Base-by-base conservation (phyloP, 1,284 basidiomycete genomes). In the Ceratobasidium papillatum region DNA sequence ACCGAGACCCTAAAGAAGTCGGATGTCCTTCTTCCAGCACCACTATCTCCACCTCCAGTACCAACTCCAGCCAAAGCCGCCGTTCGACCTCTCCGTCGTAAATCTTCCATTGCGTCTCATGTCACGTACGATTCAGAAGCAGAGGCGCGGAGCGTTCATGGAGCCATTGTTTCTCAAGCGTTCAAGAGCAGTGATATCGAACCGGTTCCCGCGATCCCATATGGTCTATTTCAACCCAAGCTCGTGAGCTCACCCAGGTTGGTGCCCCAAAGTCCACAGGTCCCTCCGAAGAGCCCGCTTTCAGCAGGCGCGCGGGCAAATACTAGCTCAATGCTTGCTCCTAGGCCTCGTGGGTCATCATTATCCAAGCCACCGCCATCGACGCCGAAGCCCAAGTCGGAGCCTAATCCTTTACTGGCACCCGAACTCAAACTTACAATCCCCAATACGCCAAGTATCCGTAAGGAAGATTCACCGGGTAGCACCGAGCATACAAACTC, bases 161-260 rank as follows among this genome's bases (percentile, higher is more conserved):
- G 75, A 14, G 76, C 76, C 12, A 58, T 77, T 22, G 74, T 75
- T 1, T 75, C 71, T 8, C 75, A 75, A 36, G 76, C 76, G 17
- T 77, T 75, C 59, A 76, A 68, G 66, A 74, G 74, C 43, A 34
- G 45, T 2, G 68, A 71, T 5, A 36, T 71, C n/a, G 68, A 71
- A 41, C 68, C 62, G 14, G 38, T 64, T 22, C 63, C 54, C 25
- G 73, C 73, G 5, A 71, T 71, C n/a, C 68, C 68, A 2, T 49
- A 71, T 47, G 68, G 68, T 1, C 22, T 71, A 11, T 59, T 58
- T 54, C 68, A 71, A 22, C 68, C 68, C 12, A 71, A 58, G 56
- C 68, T 71, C 19, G 30, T 71, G 19, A 52, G 54, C 14, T 59
- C 68, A 17, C 54, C 68, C 30, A 45, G 41, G 54, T 8, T 71